Base-by-base conservation (phyloP, 75 land plant genomes). In the Picea glauca region DNA sequence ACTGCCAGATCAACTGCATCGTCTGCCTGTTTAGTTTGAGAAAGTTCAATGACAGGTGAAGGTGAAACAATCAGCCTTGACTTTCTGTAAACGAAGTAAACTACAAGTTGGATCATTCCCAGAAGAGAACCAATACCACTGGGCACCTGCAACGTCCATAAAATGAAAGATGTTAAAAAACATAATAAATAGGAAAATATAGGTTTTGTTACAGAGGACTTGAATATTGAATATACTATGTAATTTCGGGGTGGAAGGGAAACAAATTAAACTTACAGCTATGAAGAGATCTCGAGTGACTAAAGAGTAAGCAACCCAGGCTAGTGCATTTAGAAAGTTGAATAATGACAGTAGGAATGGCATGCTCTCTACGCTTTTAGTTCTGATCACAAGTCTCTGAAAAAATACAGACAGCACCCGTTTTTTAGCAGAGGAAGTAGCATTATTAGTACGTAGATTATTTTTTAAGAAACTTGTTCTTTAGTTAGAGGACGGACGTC, bases 31-130 rank as follows among this genome's bases (percentile, higher is more conserved):
- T 68, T 40, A 1, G 11, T 8, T 20, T 38, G 46, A 68, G 54
- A 11, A 68, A 68, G 68, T 8, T 68, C 73, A 40, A 38, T 68
- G 50, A 46, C 50, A 7, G 46, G 40, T 20, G 46, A 0, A 8
- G 73, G 73, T 40, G 40, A 68, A 68, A 68, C 54, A 68, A 17
- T 46, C 8, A 6, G n/a, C 5, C 9, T 43, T 20, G 73, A 38
- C 0, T n/a, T 68, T 68, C 73, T 68, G 73, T 68, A 68, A 18
- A 68, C 8, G 21, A 68, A 18, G 73, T 68, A 68, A 18, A 68
- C 50, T 18, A 15, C n/a, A 8, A 68, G 73, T 17, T 68, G 50
- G 5, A 20, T 20, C 20, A 68, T 20, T 68, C 73, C 73, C 40
- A 40, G 20, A 20, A 68, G 73, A 21, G 40, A 40, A 20, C 73